Evolutionary conservation across 2,329 filamentous ascomycete genomes (phyloP), one percentile per base, ranked within the genome.

Genomic region (Endoconidiophora polonica): DNA sequence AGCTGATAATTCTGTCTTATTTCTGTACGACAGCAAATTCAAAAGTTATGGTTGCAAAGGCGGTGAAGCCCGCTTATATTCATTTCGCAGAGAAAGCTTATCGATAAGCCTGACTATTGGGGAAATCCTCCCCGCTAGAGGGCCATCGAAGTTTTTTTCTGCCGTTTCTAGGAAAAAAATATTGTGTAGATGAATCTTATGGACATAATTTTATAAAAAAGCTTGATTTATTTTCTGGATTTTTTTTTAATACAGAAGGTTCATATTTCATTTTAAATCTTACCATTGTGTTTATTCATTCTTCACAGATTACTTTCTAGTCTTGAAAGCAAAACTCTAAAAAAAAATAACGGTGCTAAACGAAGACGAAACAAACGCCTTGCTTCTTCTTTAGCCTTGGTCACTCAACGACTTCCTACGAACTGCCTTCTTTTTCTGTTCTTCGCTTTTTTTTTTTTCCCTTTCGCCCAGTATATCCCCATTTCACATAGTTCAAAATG

Each of bases 401-500:
- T 23, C 48, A 45, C 23, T 49, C 33, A 20, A 1, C 26, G 20
- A 37, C 18, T 41, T 44, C 26, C 38, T n/a, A 18, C 14, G 12
- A 16, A 39, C 23, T 14, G 22, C 39, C 22, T 29, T 42, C 29
- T 18, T 22, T 49, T 46, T 37, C 38, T 16, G 3, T 46, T 52
- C 40, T 5, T 24, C 26, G 5, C 16, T 26, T 36, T 29, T 12
- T 45, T 37, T 36, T 6, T 42, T 41, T 29, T 3, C 16, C 37
- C 18, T 12, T 20, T 20, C 33, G n/a, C 26, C 5, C 3, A 4
- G 37, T 33, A 45, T 26, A 48, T 22, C 20, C 36, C 24, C 6
- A 5, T 16, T n/a, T 23, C 26, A 29, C n/a, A 26, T 23, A 24
- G 14, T 16, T 33, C 63, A 70, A 61, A 57, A 98, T 98, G 91